These are phyloP conservation scores for Dentipellis fragilis DNA, from an alignment of 768 basidiomycete species.

Conservation along the genomic window DNA sequence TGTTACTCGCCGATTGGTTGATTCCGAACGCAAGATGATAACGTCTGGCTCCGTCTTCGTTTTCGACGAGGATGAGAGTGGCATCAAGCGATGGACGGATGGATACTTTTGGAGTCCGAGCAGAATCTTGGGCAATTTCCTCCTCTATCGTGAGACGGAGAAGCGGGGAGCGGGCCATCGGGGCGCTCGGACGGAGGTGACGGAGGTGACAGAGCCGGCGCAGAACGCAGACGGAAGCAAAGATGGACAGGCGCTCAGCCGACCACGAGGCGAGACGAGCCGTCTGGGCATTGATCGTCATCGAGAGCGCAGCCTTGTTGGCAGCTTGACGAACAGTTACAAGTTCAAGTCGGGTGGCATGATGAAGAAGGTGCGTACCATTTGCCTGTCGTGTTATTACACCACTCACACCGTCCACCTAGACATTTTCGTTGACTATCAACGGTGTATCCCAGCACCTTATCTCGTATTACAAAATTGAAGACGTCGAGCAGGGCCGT, in stretches of 20 bases:
- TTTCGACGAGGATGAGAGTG: slow-evolving; percentile 94
- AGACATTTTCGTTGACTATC: slow-evolving; percentile 91
- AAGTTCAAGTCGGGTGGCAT: slow-evolving; percentile 90
- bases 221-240: slow-evolving; percentile 12
- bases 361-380: slow-evolving; percentile 85
- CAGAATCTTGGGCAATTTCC: slow-evolving; percentile 87
- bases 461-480: slow-evolving; percentile 89
- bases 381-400: background rate
- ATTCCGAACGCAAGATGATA: slow-evolving; percentile 89
- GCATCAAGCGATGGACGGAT: slow-evolving; percentile 97
- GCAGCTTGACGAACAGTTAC: slow-evolving; percentile 86
- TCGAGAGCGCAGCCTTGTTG: slow-evolving; percentile 75
- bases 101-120: slow-evolving; percentile 95
- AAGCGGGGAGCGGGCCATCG: slow-evolving; percentile 64
- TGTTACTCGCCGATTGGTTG: slow-evolving; percentile 85
- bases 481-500: slow-evolving; percentile 83
- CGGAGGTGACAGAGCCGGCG: slow-evolving; percentile 23
- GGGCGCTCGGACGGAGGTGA: slow-evolving; percentile 35
- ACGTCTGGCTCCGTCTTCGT: slow-evolving; percentile 91
- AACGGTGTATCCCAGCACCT: slow-evolving; percentile 82
- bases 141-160: slow-evolving; percentile 92
- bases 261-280: slow-evolving; percentile 47
- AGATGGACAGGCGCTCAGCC: slow-evolving; percentile 41
- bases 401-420: slow-evolving; percentile 40
- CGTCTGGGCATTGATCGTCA: slow-evolving; percentile 50